phyloP scores from a whole-genome alignment of 306 rosid species.

The Ammopiptanthus mongolicus region DNA sequence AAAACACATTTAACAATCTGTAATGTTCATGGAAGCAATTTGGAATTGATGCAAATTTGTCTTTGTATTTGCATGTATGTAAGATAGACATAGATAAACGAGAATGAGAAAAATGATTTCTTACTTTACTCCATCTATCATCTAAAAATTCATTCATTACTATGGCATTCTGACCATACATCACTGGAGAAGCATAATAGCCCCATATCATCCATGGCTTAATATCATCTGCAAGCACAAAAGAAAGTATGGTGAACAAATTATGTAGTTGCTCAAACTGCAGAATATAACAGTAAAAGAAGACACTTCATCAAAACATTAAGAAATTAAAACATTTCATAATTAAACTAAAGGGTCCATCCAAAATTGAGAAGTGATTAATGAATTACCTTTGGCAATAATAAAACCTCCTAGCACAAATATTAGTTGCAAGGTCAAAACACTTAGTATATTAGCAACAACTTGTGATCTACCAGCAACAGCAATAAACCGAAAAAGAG shows the following conservation, averaged over 20 bases:
- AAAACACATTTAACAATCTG: neutral
- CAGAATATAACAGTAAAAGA: neutral
- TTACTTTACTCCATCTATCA: slow-evolving; percentile 67
- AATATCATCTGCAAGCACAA: slow-evolving; percentile 50
- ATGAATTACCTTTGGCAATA: slow-evolving; percentile 39
- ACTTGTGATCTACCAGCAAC: slow-evolving; percentile 53
- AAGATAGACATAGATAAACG: neutral
- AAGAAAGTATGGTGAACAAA: neutral
- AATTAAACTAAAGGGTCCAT: neutral
- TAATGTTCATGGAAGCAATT: neutral
- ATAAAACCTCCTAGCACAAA: slow-evolving; percentile 64
- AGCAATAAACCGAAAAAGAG: slow-evolving; percentile 56
- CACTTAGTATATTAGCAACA: slow-evolving; percentile 43
- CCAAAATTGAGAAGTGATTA: neutral
- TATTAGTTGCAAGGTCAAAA: slow-evolving; percentile 36
- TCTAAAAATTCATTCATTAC: slow-evolving; percentile 78
- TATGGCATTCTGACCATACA: slow-evolving; percentile 89
- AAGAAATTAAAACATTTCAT: neutral
- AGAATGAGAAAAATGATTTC: neutral
- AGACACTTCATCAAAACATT: neutral
- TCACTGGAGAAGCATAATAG: slow-evolving; percentile 69
- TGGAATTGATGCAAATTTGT: neutral
- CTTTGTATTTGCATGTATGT: neutral
- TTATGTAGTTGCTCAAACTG: neutral
- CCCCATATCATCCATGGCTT: slow-evolving; percentile 78